Evolutionary conservation across 2,329 filamentous ascomycete genomes (phyloP).

Genomic region (Periconia digitata): DNA sequence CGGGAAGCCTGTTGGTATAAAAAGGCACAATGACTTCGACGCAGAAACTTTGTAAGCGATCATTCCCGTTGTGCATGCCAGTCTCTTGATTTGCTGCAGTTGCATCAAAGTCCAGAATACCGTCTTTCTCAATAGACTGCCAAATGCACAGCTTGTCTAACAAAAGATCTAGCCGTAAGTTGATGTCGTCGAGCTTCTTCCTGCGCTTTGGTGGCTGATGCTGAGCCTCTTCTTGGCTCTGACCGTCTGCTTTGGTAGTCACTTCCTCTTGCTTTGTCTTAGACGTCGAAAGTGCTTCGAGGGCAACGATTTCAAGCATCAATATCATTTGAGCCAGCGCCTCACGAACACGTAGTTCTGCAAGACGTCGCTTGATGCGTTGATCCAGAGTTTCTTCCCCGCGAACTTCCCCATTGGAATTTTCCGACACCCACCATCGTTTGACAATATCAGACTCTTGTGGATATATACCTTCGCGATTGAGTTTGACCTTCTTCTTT

Average conservation of each 20-base stretch:
- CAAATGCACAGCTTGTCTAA: conserved; percentile 81
- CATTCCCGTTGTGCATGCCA: conserved; percentile 42
- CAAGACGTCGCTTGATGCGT: conserved; percentile 63
- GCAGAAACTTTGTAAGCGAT: conserved; percentile 75
- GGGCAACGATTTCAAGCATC: conserved; percentile 72
- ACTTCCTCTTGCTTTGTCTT: conserved; percentile 29
- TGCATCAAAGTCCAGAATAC: conserved; percentile 37
- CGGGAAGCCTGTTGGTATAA: conserved; percentile 76
- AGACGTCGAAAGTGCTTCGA: conserved; percentile 56
- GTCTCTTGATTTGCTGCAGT: conserved; percentile 25
- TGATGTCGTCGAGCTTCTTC: conserved; percentile 68
- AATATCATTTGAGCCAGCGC: conserved; percentile 80
- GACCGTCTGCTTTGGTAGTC: conserved; percentile 17
- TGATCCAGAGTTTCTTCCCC: conserved; percentile 45
- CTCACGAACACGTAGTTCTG: conserved; percentile 70
- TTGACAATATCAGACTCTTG: conserved; percentile 65
- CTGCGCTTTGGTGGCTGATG: conserved; percentile 42
- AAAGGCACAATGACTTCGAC: conserved; percentile 80
- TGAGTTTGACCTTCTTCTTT: conserved; percentile 55
- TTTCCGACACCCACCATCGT: conserved; percentile 66
- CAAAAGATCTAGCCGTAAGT: conserved; percentile 69
- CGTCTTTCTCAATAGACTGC: conserved; percentile 72
- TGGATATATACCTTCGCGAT: conserved; percentile 69
- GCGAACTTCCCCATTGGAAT: conserved; percentile 39
- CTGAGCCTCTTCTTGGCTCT: conserved; percentile 16